These are phyloP conservation scores for Ceratobasidium sp. DNA, from an alignment of 1,284 basidiomycete species.

Conservation along the genomic window DNA sequence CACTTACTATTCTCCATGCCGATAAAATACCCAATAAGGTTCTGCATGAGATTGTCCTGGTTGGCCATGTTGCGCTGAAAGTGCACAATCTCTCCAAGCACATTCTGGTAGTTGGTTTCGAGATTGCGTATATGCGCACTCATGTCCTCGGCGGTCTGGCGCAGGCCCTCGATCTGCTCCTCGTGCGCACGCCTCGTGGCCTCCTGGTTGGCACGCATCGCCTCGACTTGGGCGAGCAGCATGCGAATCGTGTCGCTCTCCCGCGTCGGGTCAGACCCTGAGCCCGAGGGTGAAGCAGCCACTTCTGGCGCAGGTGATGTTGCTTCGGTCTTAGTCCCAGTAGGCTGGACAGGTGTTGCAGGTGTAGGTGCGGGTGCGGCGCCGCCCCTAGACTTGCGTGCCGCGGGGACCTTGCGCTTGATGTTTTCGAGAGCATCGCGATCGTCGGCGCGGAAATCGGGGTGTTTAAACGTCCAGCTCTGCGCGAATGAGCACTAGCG, in stretches of 20 bases:
- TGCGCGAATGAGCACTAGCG: conserved; percentile 53
- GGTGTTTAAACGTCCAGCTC: conserved; percentile 97
- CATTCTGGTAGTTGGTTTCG: conserved; percentile 79
- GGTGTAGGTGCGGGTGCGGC: conserved; percentile 40
- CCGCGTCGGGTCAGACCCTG: conserved; percentile 51
- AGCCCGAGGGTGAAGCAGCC: conserved; percentile 49
- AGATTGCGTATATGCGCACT: conserved; percentile 69
- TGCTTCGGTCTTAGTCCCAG: conserved; percentile 53
- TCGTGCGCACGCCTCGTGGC: conserved; percentile 61
- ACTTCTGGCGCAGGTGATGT: conserved; percentile 52
- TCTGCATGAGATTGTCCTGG: conserved; percentile 87
- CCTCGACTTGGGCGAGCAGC: conserved; percentile 33
- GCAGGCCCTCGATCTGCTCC: conserved; percentile 61
- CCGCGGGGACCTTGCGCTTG: conserved; percentile 88
- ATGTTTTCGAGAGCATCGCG: conserved; percentile 91
- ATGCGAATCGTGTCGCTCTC: conserved; percentile 33
- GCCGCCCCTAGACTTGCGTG: conserved; percentile 63
- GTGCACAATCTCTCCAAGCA: conserved; percentile 83
- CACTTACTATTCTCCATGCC: conserved; percentile 71
- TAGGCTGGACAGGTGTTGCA: conserved; percentile 50
- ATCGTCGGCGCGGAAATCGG: conserved; percentile 89
- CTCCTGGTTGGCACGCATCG: conserved; percentile 45
- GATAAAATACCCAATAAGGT: conserved; percentile 82
- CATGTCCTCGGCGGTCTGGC: conserved; percentile 69
- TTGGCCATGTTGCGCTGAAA: conserved; percentile 87